Conservation (phyloP, 768 basidiomycete species). For the Tremella yokohamensis region DNA sequence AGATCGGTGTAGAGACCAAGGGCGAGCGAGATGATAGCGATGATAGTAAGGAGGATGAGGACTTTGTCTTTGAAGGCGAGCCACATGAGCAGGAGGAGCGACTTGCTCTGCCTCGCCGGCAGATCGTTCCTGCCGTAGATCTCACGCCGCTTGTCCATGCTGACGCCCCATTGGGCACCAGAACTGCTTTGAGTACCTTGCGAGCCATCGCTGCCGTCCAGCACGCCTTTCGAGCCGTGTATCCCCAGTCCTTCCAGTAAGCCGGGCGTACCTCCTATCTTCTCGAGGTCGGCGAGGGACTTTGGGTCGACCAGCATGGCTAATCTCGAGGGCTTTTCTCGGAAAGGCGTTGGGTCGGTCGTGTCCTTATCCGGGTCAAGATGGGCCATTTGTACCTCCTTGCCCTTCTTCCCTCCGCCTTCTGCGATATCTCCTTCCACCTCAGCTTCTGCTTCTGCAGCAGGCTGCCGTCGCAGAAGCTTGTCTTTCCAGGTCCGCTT, state of each 20-base stretch:
- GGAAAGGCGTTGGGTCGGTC: conserved; percentile 68
- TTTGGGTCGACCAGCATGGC: conserved; percentile 90
- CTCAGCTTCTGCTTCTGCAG: conserved; percentile 21
- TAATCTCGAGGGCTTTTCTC: conserved; percentile 67
- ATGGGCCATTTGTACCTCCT: conserved; percentile 23
- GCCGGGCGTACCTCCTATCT: conserved; percentile 67
- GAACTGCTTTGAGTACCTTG: conserved; percentile 5
- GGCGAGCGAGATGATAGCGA: conserved; percentile 87
- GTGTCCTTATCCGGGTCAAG: conserved; percentile 50
- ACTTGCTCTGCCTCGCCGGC: conserved; percentile 66
- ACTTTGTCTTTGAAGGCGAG: conserved; percentile 85
- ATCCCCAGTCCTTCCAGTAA: conserved; percentile 74
- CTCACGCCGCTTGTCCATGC: conserved; percentile 61
- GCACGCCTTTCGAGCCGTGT: conserved; percentile 53
- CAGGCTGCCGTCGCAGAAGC: background rate
- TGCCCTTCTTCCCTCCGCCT: conserved; percentile 14
- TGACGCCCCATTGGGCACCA: conserved; percentile 53
- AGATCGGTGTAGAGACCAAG: conserved; percentile 93
- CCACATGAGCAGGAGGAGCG: conserved; percentile 75
- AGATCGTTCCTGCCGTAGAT: conserved; percentile 75
- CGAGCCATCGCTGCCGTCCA: conserved; percentile 25
- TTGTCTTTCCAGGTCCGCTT: background rate
- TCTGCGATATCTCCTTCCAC: conserved; percentile 12
- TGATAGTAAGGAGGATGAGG: conserved; percentile 82
- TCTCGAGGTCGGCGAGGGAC: conserved; percentile 62